These are phyloP conservation scores for Coemansia sp. DNA, from an alignment of 192 early-diverging fungal species.

Conservation along the genomic window DNA sequence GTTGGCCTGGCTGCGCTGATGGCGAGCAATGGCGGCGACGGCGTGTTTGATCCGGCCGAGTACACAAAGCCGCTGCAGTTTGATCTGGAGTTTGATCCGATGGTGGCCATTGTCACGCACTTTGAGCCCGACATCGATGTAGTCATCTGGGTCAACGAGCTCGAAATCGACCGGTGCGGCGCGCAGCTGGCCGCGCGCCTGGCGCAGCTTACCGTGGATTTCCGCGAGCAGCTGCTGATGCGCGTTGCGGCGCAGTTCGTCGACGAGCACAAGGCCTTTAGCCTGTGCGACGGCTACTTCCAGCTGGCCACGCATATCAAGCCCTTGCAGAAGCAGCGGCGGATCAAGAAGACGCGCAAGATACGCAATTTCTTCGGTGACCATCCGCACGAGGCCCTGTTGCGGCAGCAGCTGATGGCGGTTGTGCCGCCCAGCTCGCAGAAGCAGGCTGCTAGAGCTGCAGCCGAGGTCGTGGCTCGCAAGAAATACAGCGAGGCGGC, in stretches of 20 bases:
- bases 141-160: slow-evolving; percentile 54
- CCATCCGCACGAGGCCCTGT: slow-evolving; percentile 55
- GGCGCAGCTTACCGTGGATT: slow-evolving; percentile 24
- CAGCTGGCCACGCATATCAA: slow-evolving; percentile 45
- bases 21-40: neutral
- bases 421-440: slow-evolving; percentile 53
- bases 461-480: slow-evolving; percentile 44
- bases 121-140: slow-evolving; percentile 52
- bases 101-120: slow-evolving; percentile 37
- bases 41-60: slow-evolving; percentile 14
- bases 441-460: slow-evolving; percentile 28
- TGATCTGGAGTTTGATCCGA: slow-evolving; percentile 38
- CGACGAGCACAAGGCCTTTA: slow-evolving; percentile 19
- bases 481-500: slow-evolving; percentile 26
- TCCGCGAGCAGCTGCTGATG: slow-evolving; percentile 44
- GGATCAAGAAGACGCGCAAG: slow-evolving; percentile 62
- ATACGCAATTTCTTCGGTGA: slow-evolving; percentile 69
- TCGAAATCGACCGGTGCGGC: slow-evolving; percentile 26
- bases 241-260: slow-evolving; percentile 51
- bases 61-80: slow-evolving; percentile 33
- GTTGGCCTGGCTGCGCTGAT: slow-evolving; percentile 42
- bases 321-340: slow-evolving; percentile 58
- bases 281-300: slow-evolving; percentile 56
- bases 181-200: slow-evolving; percentile 26
- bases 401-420: slow-evolving; percentile 55